Evolutionary conservation across 345 rosid species (phyloP), one percentile per base, ranked within the genome.

Genomic region (Turnera subulata): DNA sequence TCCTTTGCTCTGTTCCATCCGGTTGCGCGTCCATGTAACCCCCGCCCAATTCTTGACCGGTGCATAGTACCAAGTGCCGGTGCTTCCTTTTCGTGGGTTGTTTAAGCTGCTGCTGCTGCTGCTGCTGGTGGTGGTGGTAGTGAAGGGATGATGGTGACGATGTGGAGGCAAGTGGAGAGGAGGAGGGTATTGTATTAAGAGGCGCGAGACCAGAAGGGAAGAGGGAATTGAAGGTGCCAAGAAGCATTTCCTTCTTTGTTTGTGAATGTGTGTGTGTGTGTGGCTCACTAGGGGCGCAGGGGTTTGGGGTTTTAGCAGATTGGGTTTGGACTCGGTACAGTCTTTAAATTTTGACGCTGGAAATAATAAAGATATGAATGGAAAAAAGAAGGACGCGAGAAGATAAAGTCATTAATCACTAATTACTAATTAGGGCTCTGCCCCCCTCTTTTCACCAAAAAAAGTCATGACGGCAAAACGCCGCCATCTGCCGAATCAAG

Each of bases 1-100:
- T 24, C 25, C 44, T 49, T 57, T 52, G 39, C 38, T 76, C 71
- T 29, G 58, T 61, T 39, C 46, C 58, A 49, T 67, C 80, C 19
- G 74, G 33, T 44, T 81, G 87, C 29, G 68, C 82, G 20, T 82
- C 84, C 13, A 82, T 61, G 50, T 75, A 91, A 39, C 88, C 83
- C 0, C 89, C 96, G 24, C 84, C 95, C 26, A 81, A 92, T 46
- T 81, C 95, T 56, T 81, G 82, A 49, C 78, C 64, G 33, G 81
- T 61, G 53, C 77, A 66, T 38, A 68, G 53, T 17, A 70, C 74
- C 72, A 65, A 33, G 4, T 47, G 50, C 46, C 32, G 67, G 46
- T 57, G 73, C 53, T 54, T 69, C 50, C 51, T 69, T 38, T 56
- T 73, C 35, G 58, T 47, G 69, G 46, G 59, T 58, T 38, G 76